Evolutionary conservation across 73 alveolate species (phyloP).

Genomic region (Blepharisma japonicum): DNA sequence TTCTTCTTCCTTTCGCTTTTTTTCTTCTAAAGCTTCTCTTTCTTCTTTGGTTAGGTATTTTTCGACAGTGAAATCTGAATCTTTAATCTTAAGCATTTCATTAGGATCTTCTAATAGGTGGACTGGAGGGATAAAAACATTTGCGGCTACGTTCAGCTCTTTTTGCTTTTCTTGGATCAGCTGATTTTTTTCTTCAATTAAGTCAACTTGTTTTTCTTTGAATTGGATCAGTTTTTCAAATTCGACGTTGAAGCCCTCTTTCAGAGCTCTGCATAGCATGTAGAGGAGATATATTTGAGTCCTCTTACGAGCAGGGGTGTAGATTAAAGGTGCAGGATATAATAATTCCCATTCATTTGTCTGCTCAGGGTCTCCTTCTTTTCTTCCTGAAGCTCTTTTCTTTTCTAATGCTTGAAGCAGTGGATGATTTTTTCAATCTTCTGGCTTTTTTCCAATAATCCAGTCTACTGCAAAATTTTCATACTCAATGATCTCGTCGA

Average conservation of each 20-base stretch:
- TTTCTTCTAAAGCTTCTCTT: constrained; percentile 73
- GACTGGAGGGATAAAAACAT: constrained; percentile 68
- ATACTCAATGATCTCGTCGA: constrained; percentile 37
- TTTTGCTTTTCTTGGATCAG: constrained; percentile 74
- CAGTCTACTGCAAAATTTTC: constrained; percentile 40
- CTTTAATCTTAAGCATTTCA: constrained; percentile 72
- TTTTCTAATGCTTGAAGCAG: constrained; percentile 25
- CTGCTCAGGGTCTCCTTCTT: constrained; percentile 38
- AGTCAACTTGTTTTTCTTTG: constrained; percentile 75
- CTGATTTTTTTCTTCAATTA: constrained; percentile 75
- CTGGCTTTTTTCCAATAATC: constrained; percentile 45
- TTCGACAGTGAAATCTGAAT: constrained; percentile 74
- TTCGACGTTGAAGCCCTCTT: constrained; percentile 76
- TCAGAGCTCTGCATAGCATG: constrained; percentile 66
- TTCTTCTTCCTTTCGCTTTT: constrained; percentile 80
- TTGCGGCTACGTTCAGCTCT: constrained; percentile 70
- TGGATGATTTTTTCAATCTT: constrained; percentile 38
- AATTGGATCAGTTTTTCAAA: constrained; percentile 64
- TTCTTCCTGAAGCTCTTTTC: constrained; percentile 31
- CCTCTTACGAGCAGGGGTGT: constrained; percentile 81
- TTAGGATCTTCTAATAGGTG: constrained; percentile 73
- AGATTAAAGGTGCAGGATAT: constrained; percentile 76
- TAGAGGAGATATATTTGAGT: constrained; percentile 73
- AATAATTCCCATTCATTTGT: constrained; percentile 51
- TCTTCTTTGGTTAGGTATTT: constrained; percentile 85